These are phyloP conservation scores for Collariella sp. DNA, from an alignment of 495 filamentous ascomycete species.

Conservation along the genomic window DNA sequence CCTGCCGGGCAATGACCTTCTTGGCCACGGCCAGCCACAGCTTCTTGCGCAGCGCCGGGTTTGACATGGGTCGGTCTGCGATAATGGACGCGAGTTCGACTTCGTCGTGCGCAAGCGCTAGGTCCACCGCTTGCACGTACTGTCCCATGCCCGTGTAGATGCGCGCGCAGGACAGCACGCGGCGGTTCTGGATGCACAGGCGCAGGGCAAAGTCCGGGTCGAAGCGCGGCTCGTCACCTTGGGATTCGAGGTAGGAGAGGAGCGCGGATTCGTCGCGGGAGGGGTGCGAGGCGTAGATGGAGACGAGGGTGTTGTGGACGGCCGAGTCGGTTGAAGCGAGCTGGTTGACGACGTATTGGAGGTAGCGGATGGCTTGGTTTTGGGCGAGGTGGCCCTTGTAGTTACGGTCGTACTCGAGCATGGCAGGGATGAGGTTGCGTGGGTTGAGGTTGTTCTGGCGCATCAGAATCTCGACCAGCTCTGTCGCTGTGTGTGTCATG, in stretches of 20 bases:
- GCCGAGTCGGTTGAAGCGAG: constrained; percentile 73
- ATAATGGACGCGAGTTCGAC: constrained; percentile 82
- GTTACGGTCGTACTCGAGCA: constrained; percentile 84
- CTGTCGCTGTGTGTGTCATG: constrained; percentile 76
- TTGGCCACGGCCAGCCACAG: constrained; percentile 91
- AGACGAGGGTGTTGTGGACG: constrained; percentile 95
- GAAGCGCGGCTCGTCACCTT: constrained; percentile 60
- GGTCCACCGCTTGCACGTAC: constrained; percentile 82
- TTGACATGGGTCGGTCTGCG: constrained; percentile 75
- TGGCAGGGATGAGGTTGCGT: constrained; percentile 79
- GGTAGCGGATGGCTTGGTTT: constrained; percentile 92
- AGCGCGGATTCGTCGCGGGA: constrained; percentile 76
- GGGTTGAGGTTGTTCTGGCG: constrained; percentile 82
- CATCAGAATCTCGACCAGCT: constrained; percentile 89
- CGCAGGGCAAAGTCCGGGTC: constrained; percentile 97
- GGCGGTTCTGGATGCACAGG: constrained; percentile 85
- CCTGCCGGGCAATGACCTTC: constrained; percentile 79
- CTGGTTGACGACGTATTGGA: constrained; percentile 87
- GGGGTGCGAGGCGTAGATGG: constrained; percentile 83
- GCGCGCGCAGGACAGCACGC: constrained; percentile 86
- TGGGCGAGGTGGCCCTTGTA: constrained; percentile 54
- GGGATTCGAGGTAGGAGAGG: constrained; percentile 76
- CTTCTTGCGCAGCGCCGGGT: constrained; percentile 77
- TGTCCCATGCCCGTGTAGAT: constrained; percentile 95
- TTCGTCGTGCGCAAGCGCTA: constrained; percentile 80